Conservation (phyloP, 331 rosid species). For the Cydonia oblonga region DNA sequence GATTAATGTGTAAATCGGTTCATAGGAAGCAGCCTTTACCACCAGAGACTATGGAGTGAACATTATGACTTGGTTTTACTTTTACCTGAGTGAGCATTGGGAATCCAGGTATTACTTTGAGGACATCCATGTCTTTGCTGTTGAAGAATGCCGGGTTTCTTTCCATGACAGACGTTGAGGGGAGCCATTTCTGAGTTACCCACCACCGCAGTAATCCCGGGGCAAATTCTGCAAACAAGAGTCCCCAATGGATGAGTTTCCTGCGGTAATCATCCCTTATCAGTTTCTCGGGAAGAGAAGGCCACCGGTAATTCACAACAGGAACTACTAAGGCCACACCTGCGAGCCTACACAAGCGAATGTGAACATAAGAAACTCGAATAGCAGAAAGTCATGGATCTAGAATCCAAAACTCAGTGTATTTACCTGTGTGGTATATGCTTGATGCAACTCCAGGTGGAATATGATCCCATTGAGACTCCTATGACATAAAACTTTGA, state of each 20-base stretch:
- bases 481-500: slow-evolving; percentile 69
- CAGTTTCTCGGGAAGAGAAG: slow-evolving; percentile 51
- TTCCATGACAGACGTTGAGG: slow-evolving; percentile 65
- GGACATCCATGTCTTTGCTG: slow-evolving; percentile 55
- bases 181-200: slow-evolving; percentile 79
- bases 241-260: slow-evolving; percentile 31
- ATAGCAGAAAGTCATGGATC: background rate
- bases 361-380: background rate
- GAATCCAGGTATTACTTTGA: slow-evolving; percentile 56
- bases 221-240: slow-evolving; percentile 51
- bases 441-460: slow-evolving; percentile 68
- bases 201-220: slow-evolving; percentile 66
- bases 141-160: slow-evolving; percentile 59
- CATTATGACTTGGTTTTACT: slow-evolving; percentile 17
- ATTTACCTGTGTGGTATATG: slow-evolving; percentile 77
- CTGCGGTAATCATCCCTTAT: slow-evolving; percentile 61
- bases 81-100: slow-evolving; percentile 74
- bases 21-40: background rate
- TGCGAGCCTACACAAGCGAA: slow-evolving; percentile 52
- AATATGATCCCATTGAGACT: slow-evolving; percentile 83
- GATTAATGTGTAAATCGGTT: background rate
- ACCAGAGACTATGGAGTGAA: background rate
- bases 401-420: slow-evolving; percentile 3
- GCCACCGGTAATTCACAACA: slow-evolving; percentile 68
- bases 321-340: slow-evolving; percentile 76